Percentiles rank a stretch among this genome's conserved stretches.
phyloP scores from a whole-genome alignment of 805 yeast genomes.

The Yarrowia sp. region DNA sequence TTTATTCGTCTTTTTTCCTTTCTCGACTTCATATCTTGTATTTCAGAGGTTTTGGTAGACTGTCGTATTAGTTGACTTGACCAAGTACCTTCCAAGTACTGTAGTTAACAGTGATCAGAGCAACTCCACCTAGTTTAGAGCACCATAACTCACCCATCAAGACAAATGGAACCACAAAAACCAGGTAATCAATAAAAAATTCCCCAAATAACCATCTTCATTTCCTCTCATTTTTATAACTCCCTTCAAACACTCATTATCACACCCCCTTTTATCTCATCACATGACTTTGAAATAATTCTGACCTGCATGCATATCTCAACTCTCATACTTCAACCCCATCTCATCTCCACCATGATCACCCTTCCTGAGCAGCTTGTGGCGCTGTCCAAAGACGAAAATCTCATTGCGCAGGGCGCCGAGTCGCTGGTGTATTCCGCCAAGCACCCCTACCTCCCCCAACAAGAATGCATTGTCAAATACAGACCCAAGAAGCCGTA shows the following conservation, averaged over 20 bases:
- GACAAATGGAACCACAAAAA: no score
- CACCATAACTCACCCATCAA: no score
- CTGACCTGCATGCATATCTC: constrained; percentile 4
- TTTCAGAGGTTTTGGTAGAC: no score
- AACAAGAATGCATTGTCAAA: constrained; percentile 61
- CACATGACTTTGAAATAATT: constrained; percentile 3
- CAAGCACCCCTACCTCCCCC: constrained; percentile 70
- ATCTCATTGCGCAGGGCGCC: constrained; percentile 83
- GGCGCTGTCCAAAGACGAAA: constrained; percentile 23
- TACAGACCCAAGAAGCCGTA: constrained; percentile 91
- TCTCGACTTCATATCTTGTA: no score
- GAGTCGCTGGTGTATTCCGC: constrained; percentile 77
- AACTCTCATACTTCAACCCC: no score
- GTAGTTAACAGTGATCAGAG: no score
- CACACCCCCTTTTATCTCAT: background rate
- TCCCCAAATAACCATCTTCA: no score
- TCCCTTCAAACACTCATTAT: background rate
- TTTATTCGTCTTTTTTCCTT: no score
- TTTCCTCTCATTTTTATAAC: background rate
- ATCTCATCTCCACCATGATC: constrained; percentile 20
- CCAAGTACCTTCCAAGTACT: no score
- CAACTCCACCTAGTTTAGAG: no score
- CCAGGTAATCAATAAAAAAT: no score
- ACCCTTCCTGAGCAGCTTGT: constrained; percentile 19
- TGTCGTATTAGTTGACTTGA: no score